Evolutionary conservation across 2,329 filamentous ascomycete species (phyloP).

Genomic region (Mariannaea sp.): DNA sequence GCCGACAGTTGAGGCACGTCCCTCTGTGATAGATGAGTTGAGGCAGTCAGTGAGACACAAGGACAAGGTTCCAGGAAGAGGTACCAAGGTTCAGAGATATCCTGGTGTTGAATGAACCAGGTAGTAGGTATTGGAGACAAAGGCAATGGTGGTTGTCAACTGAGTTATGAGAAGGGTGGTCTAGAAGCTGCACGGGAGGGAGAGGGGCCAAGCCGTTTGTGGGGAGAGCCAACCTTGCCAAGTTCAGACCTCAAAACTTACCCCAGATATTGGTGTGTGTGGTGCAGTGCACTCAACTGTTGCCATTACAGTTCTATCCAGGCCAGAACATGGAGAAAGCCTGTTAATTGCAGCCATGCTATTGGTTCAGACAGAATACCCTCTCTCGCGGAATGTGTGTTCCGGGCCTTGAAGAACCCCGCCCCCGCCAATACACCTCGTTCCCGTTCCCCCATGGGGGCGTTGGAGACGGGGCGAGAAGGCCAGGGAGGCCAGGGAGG

Average conservation of each 20-base stretch:
- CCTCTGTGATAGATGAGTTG: slow-evolving; percentile 10
- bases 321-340: neutral
- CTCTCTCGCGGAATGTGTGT: no score
- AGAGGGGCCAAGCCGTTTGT: neutral
- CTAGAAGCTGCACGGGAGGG: neutral
- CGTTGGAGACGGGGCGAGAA: no score
- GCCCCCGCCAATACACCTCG: slow-evolving; percentile 14
- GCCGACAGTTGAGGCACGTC: slow-evolving; percentile 22
- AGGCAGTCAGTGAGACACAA: neutral
- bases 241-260: no score
- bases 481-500: no score
- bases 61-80: slow-evolving; percentile 2
- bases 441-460: neutral
- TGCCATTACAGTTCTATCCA: no score
- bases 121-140: slow-evolving; percentile 1
- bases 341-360: neutral
- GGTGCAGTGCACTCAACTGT: no score
- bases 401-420: no score
- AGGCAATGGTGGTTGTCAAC: neutral
- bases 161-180: slow-evolving; percentile 4
- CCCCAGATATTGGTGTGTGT: no score
- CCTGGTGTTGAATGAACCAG: neutral
- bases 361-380: slow-evolving; percentile 24
- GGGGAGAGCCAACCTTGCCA: no score
- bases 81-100: no score